Evolutionary conservation across 495 filamentous ascomycete genomes (phyloP).

Genomic region (Aspergillus cavernicola): DNA sequence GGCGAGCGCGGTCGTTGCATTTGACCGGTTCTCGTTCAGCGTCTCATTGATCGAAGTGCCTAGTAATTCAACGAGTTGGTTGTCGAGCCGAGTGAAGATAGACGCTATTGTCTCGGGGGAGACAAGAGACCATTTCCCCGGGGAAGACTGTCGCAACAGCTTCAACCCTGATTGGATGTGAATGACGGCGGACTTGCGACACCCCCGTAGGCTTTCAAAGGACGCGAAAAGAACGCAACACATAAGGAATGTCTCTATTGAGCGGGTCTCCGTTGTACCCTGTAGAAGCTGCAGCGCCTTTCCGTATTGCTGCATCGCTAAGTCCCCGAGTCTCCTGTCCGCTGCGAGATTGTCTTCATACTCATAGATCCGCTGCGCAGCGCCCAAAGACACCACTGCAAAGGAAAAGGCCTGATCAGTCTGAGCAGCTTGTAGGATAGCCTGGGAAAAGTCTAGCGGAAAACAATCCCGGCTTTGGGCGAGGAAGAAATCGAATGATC

Average conservation of each 20-base stretch:
- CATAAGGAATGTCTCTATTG: neutral
- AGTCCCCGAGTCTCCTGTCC: neutral
- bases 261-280: too few relatives aligned
- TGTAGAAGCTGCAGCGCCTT: neutral
- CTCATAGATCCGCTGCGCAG: conserved; percentile 1
- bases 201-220: conserved; percentile 5
- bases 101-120: neutral
- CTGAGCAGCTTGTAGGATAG: neutral
- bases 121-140: neutral
- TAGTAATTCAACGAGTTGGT: conserved; percentile 4
- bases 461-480: neutral
- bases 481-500: neutral
- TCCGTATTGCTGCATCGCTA: conserved; percentile 1
- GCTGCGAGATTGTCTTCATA: neutral
- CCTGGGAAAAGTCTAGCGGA: neutral
- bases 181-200: conserved; percentile 2
- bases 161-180: conserved; percentile 6
- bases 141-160: neutral
- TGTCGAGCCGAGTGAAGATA: conserved; percentile 5
- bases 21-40: neutral
- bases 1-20: neutral
- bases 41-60: neutral
- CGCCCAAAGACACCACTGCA: neutral
- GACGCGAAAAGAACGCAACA: conserved; percentile 5
- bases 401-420: neutral